Evolutionary conservation across 371 early-diverging fungal species (phyloP).

Genomic region (Mucor circinelloides): DNA sequence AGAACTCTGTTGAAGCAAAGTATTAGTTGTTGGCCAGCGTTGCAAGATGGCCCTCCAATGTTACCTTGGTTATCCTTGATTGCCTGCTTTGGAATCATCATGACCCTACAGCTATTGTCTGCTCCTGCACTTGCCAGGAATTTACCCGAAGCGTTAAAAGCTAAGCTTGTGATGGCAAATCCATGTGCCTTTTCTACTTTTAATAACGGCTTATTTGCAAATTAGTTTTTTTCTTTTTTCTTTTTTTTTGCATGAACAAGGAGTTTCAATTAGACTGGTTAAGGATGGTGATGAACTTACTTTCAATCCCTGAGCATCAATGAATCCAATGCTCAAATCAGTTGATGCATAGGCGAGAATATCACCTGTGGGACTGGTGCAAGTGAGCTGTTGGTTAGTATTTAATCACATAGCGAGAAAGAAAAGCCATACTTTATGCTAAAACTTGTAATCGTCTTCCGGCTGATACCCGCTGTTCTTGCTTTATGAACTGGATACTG

Average conservation of each 20-base stretch:
- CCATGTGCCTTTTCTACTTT: constrained; percentile 31
- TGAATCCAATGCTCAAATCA: constrained; percentile 56
- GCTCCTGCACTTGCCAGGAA: constrained; percentile 44
- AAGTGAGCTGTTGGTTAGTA: not conserved
- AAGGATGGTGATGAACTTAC: constrained; percentile 30
- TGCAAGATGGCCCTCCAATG: not conserved
- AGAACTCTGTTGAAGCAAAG: not conserved
- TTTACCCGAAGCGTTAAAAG: constrained; percentile 53
- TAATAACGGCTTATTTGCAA: not conserved
- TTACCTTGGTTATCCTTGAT: not conserved
- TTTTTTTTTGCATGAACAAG: constrained; percentile 14
- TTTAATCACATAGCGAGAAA: not conserved
- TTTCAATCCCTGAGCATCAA: constrained; percentile 57
- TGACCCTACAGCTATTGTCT: constrained; percentile 3
- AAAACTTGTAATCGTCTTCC: constrained; percentile 41
- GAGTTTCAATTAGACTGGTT: constrained; percentile 7
- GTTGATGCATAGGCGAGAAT: constrained; percentile 65
- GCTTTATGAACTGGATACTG: constrained; percentile 27
- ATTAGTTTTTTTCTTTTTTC: no score
- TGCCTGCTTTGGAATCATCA: not conserved
- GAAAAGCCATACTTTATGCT: constrained; percentile 25
- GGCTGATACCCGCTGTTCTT: constrained; percentile 35
- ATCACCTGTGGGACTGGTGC: constrained; percentile 51
- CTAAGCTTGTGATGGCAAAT: constrained; percentile 62
- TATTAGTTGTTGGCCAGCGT: not conserved